Evolutionary conservation across 2,329 filamentous ascomycete species (phyloP).

Genomic region (Stachybotrys chartarum): DNA sequence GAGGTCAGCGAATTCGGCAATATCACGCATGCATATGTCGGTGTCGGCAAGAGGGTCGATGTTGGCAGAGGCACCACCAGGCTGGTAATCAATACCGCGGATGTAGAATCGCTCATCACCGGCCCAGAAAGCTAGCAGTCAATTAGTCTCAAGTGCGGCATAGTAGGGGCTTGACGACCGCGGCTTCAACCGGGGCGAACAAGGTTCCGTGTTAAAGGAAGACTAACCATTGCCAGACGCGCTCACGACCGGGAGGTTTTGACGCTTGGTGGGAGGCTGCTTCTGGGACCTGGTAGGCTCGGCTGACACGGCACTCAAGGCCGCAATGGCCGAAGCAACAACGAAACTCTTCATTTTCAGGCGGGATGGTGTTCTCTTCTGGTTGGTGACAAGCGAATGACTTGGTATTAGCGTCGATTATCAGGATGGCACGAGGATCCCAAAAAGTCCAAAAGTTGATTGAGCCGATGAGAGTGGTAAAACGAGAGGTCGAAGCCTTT

Average conservation of each 20-base stretch:
- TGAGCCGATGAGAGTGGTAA: constrained; percentile 2
- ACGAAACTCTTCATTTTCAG: constrained; percentile 41
- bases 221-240: constrained; percentile 50
- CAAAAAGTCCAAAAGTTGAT: constrained; percentile 6
- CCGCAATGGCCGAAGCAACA: constrained; percentile 41
- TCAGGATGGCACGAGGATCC: constrained; percentile 3
- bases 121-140: constrained; percentile 44
- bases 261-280: constrained; percentile 42
- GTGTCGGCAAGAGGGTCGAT: constrained; percentile 71
- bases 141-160: background rate
- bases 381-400: background rate
- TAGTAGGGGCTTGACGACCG: background rate
- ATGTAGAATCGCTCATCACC: constrained; percentile 49
- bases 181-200: background rate
- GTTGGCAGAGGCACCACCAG: constrained; percentile 48
- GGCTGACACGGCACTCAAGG: constrained; percentile 35
- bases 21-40: constrained; percentile 67
- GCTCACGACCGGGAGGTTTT: constrained; percentile 40
- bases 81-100: constrained; percentile 56
- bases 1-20: constrained; percentile 73
- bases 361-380: constrained; percentile 1
- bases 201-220: background rate
- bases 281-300: constrained; percentile 42
- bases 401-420: background rate
- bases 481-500: constrained; percentile 11